Base-by-base conservation (phyloP, 2,329 filamentous ascomycete genomes). In the Emmonsia crescens region DNA sequence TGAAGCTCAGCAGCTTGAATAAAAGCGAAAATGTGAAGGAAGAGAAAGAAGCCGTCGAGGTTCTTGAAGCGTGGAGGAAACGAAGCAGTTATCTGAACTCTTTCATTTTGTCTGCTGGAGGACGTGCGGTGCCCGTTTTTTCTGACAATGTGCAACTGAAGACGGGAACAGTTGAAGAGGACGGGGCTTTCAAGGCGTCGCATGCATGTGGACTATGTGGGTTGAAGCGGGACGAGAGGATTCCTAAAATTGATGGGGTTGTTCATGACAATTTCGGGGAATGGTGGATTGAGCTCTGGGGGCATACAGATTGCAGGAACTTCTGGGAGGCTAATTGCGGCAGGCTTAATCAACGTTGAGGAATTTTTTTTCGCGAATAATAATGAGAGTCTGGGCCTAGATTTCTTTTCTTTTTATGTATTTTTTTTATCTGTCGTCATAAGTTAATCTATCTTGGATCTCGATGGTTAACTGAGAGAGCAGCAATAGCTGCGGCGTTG, bases 211-310 rank as follows among this genome's bases (percentile, higher is more conserved):
- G 92, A 58, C 78, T 97, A 38, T 97, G 93, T 74, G 93, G 93
- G 0, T 75, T 97, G 66, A 94, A 89, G 76, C 81, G 93, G 65
- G 91, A 96, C 48, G 93, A 97, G 76, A 82, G 93, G 57, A 80
- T 96, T 12, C 74, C 78, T 24, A 90, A 86, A 70, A 83, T 94
- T 40, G 91, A 96, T 69, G 78, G 86, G 59, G 81, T 86, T 31
- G 85, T 95, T 9, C 86, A 93, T 68, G 93, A 97, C 73, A 91
- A 89, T 31, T 96, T 96, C 78, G 91, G 91, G 14, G 93, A 97
- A 77, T 97, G 91, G 90, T 97, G 93, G 93, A 80, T 88, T 49
- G 91, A 96, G 54, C 87, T 93, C 73, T 92, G 91, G 88, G 90
- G 88, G 0, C 89, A 92, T 74, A 79, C 84, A 64, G 83, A 84